phyloP scores from a whole-genome alignment of 2,329 filamentous ascomycete species.

The Xenosphaeropsis pyriputrescens region DNA sequence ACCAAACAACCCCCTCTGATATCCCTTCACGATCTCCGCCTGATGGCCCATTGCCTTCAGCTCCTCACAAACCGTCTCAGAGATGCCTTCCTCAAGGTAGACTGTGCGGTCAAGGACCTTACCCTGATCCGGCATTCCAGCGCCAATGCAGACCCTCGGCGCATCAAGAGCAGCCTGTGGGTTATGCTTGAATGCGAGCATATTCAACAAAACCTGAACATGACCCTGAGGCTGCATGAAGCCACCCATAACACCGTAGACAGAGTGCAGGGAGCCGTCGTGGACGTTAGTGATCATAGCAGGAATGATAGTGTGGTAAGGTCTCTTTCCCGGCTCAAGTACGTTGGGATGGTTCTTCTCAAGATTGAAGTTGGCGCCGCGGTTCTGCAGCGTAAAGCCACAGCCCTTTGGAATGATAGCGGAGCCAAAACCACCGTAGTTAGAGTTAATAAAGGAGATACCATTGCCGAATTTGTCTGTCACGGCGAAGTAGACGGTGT shows the following conservation, averaged over 20 bases:
- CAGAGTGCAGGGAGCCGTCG: constrained; percentile 64
- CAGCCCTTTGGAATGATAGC: constrained; percentile 72
- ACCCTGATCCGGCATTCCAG: constrained; percentile 49
- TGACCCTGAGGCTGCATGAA: constrained; percentile 99
- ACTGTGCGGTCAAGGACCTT: constrained; percentile 48
- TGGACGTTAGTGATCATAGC: constrained; percentile 68
- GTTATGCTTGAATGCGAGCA: constrained; percentile 66
- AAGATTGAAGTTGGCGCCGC: constrained; percentile 75
- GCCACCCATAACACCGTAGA: constrained; percentile 94
- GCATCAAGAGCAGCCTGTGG: constrained; percentile 85
- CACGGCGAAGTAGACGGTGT: constrained; percentile 89
- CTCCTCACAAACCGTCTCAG: constrained; percentile 49
- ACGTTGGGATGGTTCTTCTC: constrained; percentile 60
- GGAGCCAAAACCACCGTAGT: constrained; percentile 81
- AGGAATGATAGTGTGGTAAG: constrained; percentile 97
- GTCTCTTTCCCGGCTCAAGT: constrained; percentile 68
- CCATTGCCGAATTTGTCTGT: constrained; percentile 76
- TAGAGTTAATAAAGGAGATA: constrained; percentile 93
- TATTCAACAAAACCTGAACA: constrained; percentile 82
- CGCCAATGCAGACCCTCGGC: constrained; percentile 77
- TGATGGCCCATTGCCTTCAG: constrained; percentile 59
- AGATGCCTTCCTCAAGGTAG: constrained; percentile 72
- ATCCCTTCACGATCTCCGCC: constrained; percentile 52
- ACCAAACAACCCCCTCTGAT: constrained; percentile 58
- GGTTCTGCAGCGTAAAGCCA: constrained; percentile 90